phyloP scores from a whole-genome alignment of 805 yeast genomes.

The Grigorovia yakushimaensis region DNA sequence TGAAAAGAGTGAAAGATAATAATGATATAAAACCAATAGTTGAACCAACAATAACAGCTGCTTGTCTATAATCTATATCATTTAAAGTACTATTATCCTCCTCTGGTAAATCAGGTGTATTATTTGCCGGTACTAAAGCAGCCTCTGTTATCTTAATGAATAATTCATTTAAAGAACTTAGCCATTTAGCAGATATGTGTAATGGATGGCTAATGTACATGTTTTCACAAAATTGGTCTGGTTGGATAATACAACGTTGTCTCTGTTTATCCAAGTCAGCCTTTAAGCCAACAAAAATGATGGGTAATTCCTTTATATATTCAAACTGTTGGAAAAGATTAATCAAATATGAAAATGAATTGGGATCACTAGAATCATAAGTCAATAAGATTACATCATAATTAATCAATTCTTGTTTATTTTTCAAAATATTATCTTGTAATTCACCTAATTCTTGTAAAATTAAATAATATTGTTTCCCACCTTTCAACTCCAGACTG shows the following conservation, averaged over 20 bases:
- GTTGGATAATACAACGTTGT: conserved; percentile 76
- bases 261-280: conserved; percentile 96
- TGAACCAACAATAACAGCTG: conserved; percentile 52
- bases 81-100: conserved; percentile 38
- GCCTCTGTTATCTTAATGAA: conserved; percentile 84
- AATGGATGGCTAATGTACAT: conserved; percentile 68
- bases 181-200: conserved; percentile 87
- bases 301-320: conserved; percentile 57
- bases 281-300: conserved; percentile 81
- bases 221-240: conserved; percentile 71
- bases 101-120: conserved; percentile 71
- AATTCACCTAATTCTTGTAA: conserved; percentile 84
- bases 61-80: conserved; percentile 41
- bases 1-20: conserved; percentile 56
- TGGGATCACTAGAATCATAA: conserved; percentile 94
- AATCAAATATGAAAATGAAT: conserved; percentile 75
- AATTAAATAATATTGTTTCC: conserved; percentile 88
- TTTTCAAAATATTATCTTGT: conserved; percentile 64
- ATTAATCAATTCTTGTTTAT: conserved; percentile 55
- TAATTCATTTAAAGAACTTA: conserved; percentile 72
- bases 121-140: conserved; percentile 64
- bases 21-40: conserved; percentile 59
- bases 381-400: conserved; percentile 88
- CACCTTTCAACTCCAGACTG: conserved; percentile 87
- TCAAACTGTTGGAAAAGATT: conserved; percentile 56